Percentiles rank a stretch among this genome's conserved stretches.
These are phyloP conservation scores for Escallonia herrerae DNA, from an alignment of 129 eudicot species.

Conservation along the genomic window DNA sequence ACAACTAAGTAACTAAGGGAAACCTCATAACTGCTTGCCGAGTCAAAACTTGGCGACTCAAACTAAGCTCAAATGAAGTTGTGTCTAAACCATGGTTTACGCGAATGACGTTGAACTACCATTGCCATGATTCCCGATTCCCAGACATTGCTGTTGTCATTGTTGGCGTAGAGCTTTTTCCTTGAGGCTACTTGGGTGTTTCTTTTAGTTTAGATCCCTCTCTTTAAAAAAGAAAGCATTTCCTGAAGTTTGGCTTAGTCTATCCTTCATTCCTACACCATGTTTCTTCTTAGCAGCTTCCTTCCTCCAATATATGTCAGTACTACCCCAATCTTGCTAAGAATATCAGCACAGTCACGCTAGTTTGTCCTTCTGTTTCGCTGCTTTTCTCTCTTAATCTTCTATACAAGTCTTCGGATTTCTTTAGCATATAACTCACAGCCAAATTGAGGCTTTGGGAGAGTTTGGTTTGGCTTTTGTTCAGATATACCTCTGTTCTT, in stretches of 20 bases:
- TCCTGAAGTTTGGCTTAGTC: constrained; percentile 28
- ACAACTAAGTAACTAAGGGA: neutral
- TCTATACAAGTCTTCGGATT: constrained; percentile 2
- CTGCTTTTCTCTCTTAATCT: neutral
- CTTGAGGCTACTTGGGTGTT: neutral
- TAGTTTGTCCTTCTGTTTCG: constrained; percentile 8
- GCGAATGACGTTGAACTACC: neutral
- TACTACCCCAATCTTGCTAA: neutral
- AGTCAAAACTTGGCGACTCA: constrained; percentile 22
- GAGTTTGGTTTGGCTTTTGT: neutral
- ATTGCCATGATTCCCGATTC: constrained; percentile 16
- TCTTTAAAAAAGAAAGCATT: constrained; percentile 28
- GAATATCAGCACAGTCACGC: neutral
- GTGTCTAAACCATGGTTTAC: constrained; percentile 5
- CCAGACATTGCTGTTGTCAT: constrained; percentile 17
- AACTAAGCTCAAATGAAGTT: neutral
- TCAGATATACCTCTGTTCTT: neutral
- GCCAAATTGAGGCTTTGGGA: neutral
- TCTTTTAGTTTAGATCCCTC: constrained; percentile 22
- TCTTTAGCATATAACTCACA: neutral
- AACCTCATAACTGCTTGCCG: neutral
- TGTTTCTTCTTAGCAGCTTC: constrained; percentile 35
- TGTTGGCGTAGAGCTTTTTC: constrained; percentile 7
- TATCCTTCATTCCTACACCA: constrained; percentile 4
- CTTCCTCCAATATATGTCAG: constrained; percentile 12